Evolutionary conservation across 352 stramenopile genomes (phyloP).

Genomic region (Globisporangium nagaii): DNA sequence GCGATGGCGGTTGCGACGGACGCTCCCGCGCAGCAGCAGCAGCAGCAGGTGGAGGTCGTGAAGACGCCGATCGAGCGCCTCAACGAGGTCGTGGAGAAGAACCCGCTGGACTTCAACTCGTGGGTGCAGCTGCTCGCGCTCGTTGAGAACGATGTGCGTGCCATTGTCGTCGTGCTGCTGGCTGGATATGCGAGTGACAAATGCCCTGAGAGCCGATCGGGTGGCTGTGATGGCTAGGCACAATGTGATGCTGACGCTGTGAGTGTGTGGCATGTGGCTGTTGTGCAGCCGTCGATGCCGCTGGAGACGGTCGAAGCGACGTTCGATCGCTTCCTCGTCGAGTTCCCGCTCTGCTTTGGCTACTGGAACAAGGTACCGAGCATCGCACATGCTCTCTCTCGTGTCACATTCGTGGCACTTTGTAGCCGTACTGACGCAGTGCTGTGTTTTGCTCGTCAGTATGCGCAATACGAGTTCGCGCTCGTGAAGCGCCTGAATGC

Average conservation of each 20-base stretch:
- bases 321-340: constrained; percentile 62
- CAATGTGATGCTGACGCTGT: no score
- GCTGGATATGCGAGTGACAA: no score
- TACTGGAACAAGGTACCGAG: constrained; percentile 80
- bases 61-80: constrained; percentile 49
- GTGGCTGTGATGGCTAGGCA: no score
- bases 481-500: constrained; percentile 24
- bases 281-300: constrained; percentile 23
- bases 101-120: constrained; percentile 77
- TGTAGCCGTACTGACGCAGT: background rate
- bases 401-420: no score
- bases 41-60: background rate
- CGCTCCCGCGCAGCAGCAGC: background rate
- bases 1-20: background rate
- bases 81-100: constrained; percentile 44
- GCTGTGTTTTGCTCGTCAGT: constrained; percentile 22
- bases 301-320: constrained; percentile 57
- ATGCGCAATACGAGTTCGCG: constrained; percentile 60
- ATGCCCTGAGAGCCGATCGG: no score
- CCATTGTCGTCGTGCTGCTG: background rate
- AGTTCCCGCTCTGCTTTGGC: constrained; percentile 81
- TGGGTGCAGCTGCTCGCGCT: constrained; percentile 71
- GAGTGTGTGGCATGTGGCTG: no score
- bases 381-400: background rate
- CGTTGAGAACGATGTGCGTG: constrained; percentile 56